Base-by-base conservation (phyloP, 164 flowering plant species). In the Liquidambar formosana region DNA sequence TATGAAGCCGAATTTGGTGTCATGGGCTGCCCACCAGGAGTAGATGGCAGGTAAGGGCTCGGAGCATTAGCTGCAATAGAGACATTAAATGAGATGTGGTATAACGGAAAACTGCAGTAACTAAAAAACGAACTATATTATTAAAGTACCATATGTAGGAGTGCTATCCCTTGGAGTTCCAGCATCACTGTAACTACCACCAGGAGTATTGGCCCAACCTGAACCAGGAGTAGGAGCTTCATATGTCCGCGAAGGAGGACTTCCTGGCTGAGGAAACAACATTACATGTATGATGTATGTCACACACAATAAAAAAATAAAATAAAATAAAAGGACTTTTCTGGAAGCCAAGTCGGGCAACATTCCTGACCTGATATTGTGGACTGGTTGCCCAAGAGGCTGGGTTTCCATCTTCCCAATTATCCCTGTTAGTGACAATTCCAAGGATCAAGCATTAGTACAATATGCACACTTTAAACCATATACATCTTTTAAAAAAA, bases 191-290 rank as follows among this genome's bases (percentile, higher is more conserved):
- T 87, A 96, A 78, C 76, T 89, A 61, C 91, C 92, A 61, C 91
- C 82, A 56, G 97, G 96, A 73, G 97, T 90, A 63, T 67, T 83
- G 10, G 97, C 84, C 99, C 99, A 95, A 57, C 98, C 97, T 63
- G 99, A 84, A 69, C 99, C 97, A 75, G 99, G 99, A 60, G 99
- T 93, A 8, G 99, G 98, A 25, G 97, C 99, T 80, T 96, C 98
- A 78, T 89, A 93, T 48, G 93, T 70, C 63, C 95, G 83, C 56
- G 93, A 84, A 67, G 88, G 92, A 70, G 99, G 96, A 77, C 97
- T 96, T 78, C 92, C 94, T 10, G 97, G 98, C 98, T 96, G 91
- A 66, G 46, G 58, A 72, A 62, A 51, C 56, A 8, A 58, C 16
- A 12, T 60, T 61, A 54, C 49, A 54, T 18, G 5, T 16, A 10